Evolutionary conservation across 1,284 basidiomycete species (phyloP).

Genomic region (Volvariella surrecta): DNA sequence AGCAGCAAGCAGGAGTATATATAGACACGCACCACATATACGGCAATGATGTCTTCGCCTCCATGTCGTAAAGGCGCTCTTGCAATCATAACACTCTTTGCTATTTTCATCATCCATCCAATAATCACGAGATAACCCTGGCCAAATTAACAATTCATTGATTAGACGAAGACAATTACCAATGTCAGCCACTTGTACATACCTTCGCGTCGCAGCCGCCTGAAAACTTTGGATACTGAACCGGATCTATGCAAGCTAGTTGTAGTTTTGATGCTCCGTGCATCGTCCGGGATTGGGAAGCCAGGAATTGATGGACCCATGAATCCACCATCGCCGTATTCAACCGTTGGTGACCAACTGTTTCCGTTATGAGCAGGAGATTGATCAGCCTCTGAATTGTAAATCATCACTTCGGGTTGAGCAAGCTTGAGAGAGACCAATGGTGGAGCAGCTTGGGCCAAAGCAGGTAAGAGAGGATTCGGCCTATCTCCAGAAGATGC

Average conservation of each 20-base stretch:
- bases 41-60: conserved; percentile 92
- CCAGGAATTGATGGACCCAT: conserved; percentile 74
- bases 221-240: conserved; percentile 84
- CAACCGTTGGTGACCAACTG: conserved; percentile 41
- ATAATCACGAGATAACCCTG: conserved; percentile 75
- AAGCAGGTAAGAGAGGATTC: conserved; percentile 43
- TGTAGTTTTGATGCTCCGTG: conserved; percentile 67
- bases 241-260: conserved; percentile 64
- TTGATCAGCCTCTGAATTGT: conserved; percentile 51
- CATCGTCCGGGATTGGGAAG: conserved; percentile 78
- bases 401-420: conserved; percentile 64
- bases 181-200: conserved; percentile 16
- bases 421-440: conserved; percentile 77
- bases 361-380: conserved; percentile 45
- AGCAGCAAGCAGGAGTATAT: neutral
- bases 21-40: conserved; percentile 64
- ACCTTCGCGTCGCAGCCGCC: conserved; percentile 83
- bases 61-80: conserved; percentile 87
- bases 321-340: conserved; percentile 30
- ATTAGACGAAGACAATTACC: conserved; percentile 2
- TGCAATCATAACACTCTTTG: conserved; percentile 94
- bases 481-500: conserved; percentile 43
- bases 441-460: conserved; percentile 61
- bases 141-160: conserved; percentile 3
- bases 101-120: conserved; percentile 98